phyloP scores from a whole-genome alignment of 495 filamentous ascomycete genomes.

The Aspergillus steynii region DNA sequence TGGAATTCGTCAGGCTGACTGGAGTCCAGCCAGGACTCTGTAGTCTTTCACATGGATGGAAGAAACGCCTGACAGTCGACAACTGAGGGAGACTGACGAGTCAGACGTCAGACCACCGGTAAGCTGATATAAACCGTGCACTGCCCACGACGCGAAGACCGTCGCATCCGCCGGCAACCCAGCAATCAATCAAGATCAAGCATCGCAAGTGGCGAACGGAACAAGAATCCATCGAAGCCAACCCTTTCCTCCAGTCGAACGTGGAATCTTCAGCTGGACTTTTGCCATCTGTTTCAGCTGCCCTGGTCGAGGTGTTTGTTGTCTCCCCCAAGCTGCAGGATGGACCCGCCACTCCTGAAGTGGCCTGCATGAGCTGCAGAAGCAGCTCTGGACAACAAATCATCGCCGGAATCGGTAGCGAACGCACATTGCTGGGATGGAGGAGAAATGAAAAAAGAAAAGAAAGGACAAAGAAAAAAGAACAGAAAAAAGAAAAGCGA shows the following conservation, averaged over 20 bases:
- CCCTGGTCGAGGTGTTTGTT: slow-evolving; percentile 20
- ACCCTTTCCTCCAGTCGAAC: no score
- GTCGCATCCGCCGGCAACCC: not conserved
- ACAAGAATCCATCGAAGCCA: not conserved
- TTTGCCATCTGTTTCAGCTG: slow-evolving; percentile 17
- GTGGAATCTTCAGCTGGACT: not conserved
- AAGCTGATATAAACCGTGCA: not conserved
- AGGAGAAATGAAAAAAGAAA: not conserved
- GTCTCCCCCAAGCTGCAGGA: slow-evolving; percentile 14
- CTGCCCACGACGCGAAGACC: not conserved
- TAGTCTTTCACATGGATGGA: no score
- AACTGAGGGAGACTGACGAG: not conserved
- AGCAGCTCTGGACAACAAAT: slow-evolving; percentile 20
- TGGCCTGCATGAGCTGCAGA: slow-evolving; percentile 30
- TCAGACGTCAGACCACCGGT: not conserved
- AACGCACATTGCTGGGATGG: not conserved
- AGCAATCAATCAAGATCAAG: no score
- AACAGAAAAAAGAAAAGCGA: slow-evolving; percentile 17
- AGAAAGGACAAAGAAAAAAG: slow-evolving; percentile 17
- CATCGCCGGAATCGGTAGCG: not conserved
- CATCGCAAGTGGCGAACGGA: not conserved
- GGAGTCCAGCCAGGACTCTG: no score
- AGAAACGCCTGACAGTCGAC: no score
- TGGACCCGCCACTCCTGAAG: slow-evolving; percentile 41
- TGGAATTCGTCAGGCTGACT: not conserved